Conservation (phyloP, 73 alveolate species). For the Paramecium tetraurelia region DNA sequence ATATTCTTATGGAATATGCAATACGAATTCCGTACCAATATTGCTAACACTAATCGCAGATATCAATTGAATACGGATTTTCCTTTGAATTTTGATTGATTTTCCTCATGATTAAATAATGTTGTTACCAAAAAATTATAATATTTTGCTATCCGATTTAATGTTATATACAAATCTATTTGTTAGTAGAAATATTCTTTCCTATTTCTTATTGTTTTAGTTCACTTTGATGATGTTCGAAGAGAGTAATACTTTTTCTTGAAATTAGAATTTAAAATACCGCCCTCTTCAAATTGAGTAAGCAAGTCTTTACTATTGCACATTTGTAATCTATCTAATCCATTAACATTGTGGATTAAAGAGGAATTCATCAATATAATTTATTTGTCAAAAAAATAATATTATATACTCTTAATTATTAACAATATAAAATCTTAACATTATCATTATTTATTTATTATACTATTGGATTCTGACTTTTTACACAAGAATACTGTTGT, state of each 20-base stretch:
- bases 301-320: neutral
- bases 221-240: slow-evolving; percentile 14
- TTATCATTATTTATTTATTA: neutral
- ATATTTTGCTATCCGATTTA: neutral
- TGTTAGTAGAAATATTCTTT: neutral
- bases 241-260: slow-evolving; percentile 10
- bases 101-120: neutral
- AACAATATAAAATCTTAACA: neutral
- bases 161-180: slow-evolving; percentile 7
- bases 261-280: neutral
- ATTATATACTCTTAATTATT: neutral
- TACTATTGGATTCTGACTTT: neutral
- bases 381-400: neutral
- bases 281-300: neutral
- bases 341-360: neutral
- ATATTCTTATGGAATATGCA: slow-evolving; percentile 56
- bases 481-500: neutral
- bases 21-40: slow-evolving; percentile 57
- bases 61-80: neutral
- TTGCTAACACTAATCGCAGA: slow-evolving; percentile 19
- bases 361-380: neutral
- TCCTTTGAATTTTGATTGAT: neutral
- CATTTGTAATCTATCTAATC: neutral
- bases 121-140: slow-evolving; percentile 15
- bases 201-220: neutral